Percentiles rank a stretch among this genome's conserved stretches.
Evolutionary conservation across 208 protist species (phyloP).

Genomic region (Leishmania guyanensis): DNA sequence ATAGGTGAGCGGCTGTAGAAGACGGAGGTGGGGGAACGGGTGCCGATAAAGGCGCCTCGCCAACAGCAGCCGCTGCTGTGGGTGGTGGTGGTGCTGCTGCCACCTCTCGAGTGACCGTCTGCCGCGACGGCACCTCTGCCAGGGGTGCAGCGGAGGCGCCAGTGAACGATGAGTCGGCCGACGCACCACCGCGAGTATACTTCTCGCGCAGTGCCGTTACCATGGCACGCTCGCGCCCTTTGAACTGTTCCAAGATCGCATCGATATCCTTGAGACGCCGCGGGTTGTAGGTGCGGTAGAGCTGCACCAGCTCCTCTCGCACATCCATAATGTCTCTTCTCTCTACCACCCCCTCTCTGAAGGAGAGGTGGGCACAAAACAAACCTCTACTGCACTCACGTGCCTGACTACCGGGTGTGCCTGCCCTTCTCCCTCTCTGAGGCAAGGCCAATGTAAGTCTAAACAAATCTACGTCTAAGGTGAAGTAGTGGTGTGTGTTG

Average conservation of each 20-base stretch:
- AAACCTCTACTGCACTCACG: too few species aligned
- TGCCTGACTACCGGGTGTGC: neutral
- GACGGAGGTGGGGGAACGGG: neutral
- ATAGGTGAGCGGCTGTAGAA: too few species aligned
- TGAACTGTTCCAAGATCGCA: slow-evolving; percentile 44
- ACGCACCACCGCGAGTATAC: slow-evolving; percentile 27
- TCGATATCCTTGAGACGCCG: slow-evolving; percentile 56
- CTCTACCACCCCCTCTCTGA: neutral
- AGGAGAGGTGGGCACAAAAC: neutral
- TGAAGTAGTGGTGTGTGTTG: neutral
- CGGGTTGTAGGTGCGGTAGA: slow-evolving; percentile 68
- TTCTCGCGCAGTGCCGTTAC: slow-evolving; percentile 41
- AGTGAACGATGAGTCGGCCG: neutral
- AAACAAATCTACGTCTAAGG: neutral
- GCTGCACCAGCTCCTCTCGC: slow-evolving; percentile 39
- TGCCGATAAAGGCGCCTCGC: neutral
- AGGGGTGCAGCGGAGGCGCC: neutral
- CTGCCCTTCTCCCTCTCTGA: neutral
- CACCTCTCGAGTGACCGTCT: neutral
- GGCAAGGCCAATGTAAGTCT: neutral
- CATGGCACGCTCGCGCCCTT: slow-evolving; percentile 54
- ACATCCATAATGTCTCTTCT: slow-evolving; percentile 31
- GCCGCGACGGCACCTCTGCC: neutral
- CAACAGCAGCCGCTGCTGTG: neutral
- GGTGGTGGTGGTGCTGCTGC: neutral